These are phyloP conservation scores for Alternaria solani DNA, from an alignment of 2,329 filamentous ascomycete genomes.

Conservation along the genomic window DNA sequence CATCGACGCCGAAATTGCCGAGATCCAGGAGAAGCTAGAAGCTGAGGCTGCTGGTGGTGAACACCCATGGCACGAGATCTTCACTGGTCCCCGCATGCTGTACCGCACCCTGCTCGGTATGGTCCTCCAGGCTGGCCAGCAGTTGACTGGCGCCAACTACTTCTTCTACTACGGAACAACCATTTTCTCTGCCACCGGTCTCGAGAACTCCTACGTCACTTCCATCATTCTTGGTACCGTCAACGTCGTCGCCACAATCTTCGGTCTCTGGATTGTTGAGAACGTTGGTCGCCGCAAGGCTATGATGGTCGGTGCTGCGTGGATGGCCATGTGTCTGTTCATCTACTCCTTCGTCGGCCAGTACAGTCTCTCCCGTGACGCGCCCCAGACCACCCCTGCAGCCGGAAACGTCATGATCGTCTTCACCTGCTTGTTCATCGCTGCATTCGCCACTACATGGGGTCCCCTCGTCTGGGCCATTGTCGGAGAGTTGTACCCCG, in stretches of 20 bases:
- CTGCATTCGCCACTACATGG: slow-evolving; percentile 74
- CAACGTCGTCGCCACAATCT: slow-evolving; percentile 58
- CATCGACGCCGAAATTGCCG: slow-evolving; percentile 62
- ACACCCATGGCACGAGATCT: slow-evolving; percentile 63
- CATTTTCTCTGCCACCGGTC: slow-evolving; percentile 54
- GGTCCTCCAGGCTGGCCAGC: slow-evolving; percentile 70
- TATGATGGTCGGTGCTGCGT: slow-evolving; percentile 56
- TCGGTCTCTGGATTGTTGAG: slow-evolving; percentile 58
- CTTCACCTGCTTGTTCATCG: slow-evolving; percentile 73
- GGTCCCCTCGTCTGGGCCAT: slow-evolving; percentile 76
- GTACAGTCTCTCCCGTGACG: slow-evolving; percentile 46
- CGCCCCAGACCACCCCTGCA: slow-evolving; percentile 43
- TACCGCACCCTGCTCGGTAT: slow-evolving; percentile 71
- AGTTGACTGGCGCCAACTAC: slow-evolving; percentile 70
- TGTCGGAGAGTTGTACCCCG: slow-evolving; percentile 71
- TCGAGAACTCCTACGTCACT: slow-evolving; percentile 57
- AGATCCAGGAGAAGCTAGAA: slow-evolving; percentile 65
- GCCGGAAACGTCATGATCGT: slow-evolving; percentile 70
- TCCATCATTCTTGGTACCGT: slow-evolving; percentile 60
- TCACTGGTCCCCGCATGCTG: slow-evolving; percentile 72
- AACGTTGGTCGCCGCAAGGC: slow-evolving; percentile 57
- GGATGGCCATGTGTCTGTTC: slow-evolving; percentile 67
- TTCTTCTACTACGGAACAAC: slow-evolving; percentile 57
- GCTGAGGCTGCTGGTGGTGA: slow-evolving; percentile 56
- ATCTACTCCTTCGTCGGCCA: slow-evolving; percentile 59